Evolutionary conservation across 75 land plant genomes (phyloP), one percentile per base, ranked within the genome.

Genomic region (Larix kaempferi): DNA sequence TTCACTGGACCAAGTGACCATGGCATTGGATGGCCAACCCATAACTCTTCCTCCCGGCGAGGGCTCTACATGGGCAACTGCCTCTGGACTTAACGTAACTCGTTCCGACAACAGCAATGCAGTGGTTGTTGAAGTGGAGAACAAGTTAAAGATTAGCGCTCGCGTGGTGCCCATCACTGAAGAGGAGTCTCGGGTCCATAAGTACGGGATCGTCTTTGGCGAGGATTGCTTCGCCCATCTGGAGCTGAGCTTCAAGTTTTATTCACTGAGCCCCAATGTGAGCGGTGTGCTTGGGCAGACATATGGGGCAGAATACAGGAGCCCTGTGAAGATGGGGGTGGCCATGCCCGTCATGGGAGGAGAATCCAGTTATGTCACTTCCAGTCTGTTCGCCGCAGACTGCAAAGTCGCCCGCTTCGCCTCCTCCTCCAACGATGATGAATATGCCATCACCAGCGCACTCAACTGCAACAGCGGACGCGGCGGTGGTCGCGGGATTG

Each of bases 341-440:
- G 37, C 71, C 65, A 83, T 83, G 85, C 85, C 85, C 1, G 37
- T 83, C 35, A 54, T 83, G 85, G 78, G 85, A 26, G 85, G 85
- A 0, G 63, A 59, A 2, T 15, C 27, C 64, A 58, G 44, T 11
- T 83, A 37, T 64, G 14, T 59, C 2, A 39, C 64, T 3, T 76
- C 85, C 25, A 56, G 23, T 10, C 65, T 83, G 25, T 83, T 80
- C 66, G 58, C 66, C 49, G 15, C 83, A 54, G 85, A 84, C 67
- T 84, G 85, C 63, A 64, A 76, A 21, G 83, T 77, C 0, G 21
- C 75, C 22, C 62, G 79, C 12, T 84, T 80, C 79, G 39, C 5
- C 16, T 6, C 11, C 19, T 7, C 13, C 23, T 23, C 5, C 8
- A 17, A 27, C 10, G 25, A 17, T 17, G 4, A 57, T 12, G 2